Evolutionary conservation across 768 basidiomycete species (phyloP), one percentile per base, ranked within the genome.

Genomic region (Tylopilus intermedius): DNA sequence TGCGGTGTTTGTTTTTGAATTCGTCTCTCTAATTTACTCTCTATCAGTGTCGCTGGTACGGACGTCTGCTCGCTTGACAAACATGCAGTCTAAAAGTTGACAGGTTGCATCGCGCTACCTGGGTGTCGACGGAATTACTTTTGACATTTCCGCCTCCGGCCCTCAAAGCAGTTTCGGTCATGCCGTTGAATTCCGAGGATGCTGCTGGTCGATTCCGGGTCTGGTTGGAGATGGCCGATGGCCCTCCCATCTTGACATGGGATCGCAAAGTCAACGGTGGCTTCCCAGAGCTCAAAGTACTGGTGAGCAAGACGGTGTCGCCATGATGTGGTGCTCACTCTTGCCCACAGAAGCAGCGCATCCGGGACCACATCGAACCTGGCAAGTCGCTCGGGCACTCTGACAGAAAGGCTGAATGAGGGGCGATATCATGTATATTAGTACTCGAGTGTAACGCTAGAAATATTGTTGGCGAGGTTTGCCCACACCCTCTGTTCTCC

Each of bases 51-150:
- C 85, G 88, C 68, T 94, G 90, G 90, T 90, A 65, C 65, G 79
- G 53, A n/a, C 49, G 21, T 29, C 26, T 45, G 41, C 14, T 38
- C 7, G 9, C 9, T 15, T 38, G 40, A 53, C 15, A 47, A 35
- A 24, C 29, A 10, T 22, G 0, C 22, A 3, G 22, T 40, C 41
- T 57, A 10, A 55, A 46, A 21, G 10, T 41, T 43, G 41, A 40
- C 47, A 94, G 94, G 94, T 78, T 94, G 37, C 93, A 94, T 60
- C 80, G 94, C 61, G 94, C 94, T 30, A 84, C 82, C 10, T 97
- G 94, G 94, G 79, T 85, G n/a, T 88, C 90, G 56, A 96, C 94
- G 0, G 94, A 96, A 61, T 77, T 97, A 14, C 80, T 94, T 60
- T 70, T 95, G 33, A 96, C 94, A 1, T 97, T 97, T 68, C 88